Conservation (phyloP, 1,284 basidiomycete genomes). For the Ganoderma boninense region DNA sequence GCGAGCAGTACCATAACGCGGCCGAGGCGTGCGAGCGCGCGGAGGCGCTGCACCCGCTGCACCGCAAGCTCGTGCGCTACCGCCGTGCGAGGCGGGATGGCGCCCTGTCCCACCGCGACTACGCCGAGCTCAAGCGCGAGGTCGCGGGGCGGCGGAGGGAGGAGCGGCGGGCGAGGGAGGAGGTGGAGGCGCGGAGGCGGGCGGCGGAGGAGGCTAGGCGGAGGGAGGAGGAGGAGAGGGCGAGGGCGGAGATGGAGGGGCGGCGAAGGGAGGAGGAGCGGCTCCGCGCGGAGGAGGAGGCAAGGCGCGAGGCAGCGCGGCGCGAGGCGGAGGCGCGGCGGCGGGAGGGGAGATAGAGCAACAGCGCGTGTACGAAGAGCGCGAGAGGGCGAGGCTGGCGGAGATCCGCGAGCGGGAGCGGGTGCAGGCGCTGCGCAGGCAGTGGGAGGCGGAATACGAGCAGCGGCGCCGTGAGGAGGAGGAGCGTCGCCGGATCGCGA, state of each 20-base stretch:
- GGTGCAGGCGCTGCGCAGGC: not conserved
- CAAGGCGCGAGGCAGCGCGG: not conserved
- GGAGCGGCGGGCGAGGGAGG: not conserved
- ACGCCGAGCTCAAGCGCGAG: not conserved
- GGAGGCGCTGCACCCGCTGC: not conserved
- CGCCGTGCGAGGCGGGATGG: not conserved
- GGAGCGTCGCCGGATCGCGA: not conserved
- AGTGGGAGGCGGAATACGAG: not conserved
- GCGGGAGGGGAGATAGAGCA: conserved; percentile 12
- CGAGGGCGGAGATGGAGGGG: not conserved
- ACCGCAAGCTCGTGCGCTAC: not conserved
- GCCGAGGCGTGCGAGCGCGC: conserved; percentile 10
- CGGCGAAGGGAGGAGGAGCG: conserved; percentile 5
- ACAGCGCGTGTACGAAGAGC: not conserved
- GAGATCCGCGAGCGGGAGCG: not conserved
- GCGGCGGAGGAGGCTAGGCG: not conserved
- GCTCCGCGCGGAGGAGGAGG: not conserved
- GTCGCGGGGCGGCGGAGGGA: not conserved
- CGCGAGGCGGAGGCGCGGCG: not conserved
- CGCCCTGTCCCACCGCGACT: not conserved
- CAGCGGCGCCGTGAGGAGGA: not conserved
- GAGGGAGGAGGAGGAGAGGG: not conserved
- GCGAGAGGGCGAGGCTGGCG: not conserved
- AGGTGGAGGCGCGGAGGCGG: conserved; percentile 2
- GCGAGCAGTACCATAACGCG: conserved; percentile 20